These are phyloP conservation scores for Salicornia ramosissima DNA, from an alignment of 148 eudicot species.

Conservation along the genomic window DNA sequence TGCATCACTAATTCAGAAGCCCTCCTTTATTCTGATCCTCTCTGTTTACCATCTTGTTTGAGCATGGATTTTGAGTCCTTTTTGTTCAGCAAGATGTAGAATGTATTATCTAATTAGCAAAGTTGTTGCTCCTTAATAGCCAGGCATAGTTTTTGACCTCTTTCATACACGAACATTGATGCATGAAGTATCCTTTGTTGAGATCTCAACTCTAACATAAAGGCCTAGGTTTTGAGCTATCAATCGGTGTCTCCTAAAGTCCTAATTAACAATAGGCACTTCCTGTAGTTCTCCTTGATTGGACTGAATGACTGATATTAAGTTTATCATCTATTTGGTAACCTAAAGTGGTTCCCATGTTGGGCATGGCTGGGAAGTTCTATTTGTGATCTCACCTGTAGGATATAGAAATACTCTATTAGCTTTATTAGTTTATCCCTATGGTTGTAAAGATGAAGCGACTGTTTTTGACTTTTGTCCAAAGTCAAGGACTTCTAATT, in stretches of 20 bases:
- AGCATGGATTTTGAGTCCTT: background rate
- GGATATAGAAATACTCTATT: background rate
- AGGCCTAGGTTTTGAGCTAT: background rate
- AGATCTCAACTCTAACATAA: background rate
- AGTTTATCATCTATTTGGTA: too few species aligned
- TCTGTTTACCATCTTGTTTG: background rate
- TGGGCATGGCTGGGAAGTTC: background rate
- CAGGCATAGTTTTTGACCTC: background rate
- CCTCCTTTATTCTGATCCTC: background rate
- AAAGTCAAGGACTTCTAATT: background rate
- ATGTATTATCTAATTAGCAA: background rate
- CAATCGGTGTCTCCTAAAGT: background rate
- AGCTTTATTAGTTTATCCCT: background rate
- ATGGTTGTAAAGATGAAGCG: background rate
- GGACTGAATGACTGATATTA: background rate
- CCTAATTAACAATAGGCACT: background rate
- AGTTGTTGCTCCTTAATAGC: background rate
- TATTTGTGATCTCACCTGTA: background rate
- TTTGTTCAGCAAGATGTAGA: background rate
- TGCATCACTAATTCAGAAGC: too few species aligned
- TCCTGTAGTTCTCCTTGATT: background rate
- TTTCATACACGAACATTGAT: background rate
- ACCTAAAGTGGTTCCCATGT: background rate
- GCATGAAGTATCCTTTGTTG: too few species aligned
- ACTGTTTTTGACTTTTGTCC: constrained; percentile 5